phyloP scores from a whole-genome alignment of 257 asterid species.

The Fraxinus quadrangulata region DNA sequence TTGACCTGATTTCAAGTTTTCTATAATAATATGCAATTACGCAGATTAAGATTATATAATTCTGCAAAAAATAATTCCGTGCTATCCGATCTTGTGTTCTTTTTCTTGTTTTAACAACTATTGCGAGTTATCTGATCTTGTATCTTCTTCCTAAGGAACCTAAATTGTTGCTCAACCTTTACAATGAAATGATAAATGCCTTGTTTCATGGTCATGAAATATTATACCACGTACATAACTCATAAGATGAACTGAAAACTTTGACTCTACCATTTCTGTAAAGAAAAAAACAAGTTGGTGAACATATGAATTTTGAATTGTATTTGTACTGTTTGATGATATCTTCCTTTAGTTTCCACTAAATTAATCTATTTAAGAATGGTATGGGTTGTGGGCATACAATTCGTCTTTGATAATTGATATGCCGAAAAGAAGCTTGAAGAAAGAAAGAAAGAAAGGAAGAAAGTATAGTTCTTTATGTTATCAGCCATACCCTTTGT shows the following conservation, averaged over 20 bases:
- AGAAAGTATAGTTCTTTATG: background rate
- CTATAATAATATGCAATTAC: background rate
- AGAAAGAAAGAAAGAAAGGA: background rate
- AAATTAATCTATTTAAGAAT: slow-evolving; percentile 2
- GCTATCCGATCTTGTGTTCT: no score
- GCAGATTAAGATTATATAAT: background rate
- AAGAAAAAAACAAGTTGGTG: background rate
- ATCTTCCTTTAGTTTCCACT: slow-evolving; percentile 5
- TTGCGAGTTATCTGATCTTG: background rate
- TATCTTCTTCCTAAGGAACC: background rate
- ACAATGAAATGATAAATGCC: background rate
- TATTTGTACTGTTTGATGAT: slow-evolving; percentile 7
- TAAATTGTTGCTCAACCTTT: background rate
- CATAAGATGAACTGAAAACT: background rate
- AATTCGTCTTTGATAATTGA: slow-evolving; percentile 14
- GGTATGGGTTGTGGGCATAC: slow-evolving; percentile 14
- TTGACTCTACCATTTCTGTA: slow-evolving; percentile 1
- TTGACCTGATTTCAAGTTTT: background rate
- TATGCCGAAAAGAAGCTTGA: slow-evolving; percentile 4
- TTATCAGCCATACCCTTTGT: background rate
- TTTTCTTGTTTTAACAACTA: background rate
- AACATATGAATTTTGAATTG: background rate
- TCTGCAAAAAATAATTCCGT: no score
- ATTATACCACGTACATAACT: background rate
- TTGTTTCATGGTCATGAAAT: background rate